Conservation (phyloP, 176 grass and related monocot species). For the Musa troglodytarum region DNA sequence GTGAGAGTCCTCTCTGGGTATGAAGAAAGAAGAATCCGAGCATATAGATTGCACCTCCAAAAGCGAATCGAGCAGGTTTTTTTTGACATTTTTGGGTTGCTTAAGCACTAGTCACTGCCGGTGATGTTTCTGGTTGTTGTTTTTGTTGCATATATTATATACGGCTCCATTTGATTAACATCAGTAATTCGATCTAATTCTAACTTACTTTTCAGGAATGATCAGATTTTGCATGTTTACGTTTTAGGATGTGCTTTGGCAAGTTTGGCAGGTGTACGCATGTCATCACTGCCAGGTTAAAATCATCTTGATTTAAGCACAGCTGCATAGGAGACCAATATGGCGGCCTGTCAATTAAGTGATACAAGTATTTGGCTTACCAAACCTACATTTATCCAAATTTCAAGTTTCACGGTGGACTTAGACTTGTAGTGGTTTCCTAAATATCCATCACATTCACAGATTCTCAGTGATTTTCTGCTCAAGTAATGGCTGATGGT, state of each 20-base stretch:
- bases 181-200: not conserved
- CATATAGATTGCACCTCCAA: constrained; percentile 71
- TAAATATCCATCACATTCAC: not conserved
- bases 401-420: not conserved
- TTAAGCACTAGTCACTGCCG: no score
- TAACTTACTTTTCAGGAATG: not conserved
- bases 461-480: not conserved
- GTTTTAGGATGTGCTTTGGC: not conserved
- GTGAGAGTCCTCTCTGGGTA: constrained; percentile 69
- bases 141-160: not conserved
- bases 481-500: not conserved
- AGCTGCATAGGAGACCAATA: not conserved
- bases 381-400: not conserved
- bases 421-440: not conserved
- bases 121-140: not conserved
- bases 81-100: not conserved
- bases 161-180: not conserved
- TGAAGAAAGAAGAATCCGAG: constrained; percentile 82
- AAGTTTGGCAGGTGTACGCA: not conserved
- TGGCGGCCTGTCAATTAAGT: not conserved
- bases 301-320: not conserved
- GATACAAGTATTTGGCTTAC: not conserved
- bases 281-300: not conserved
- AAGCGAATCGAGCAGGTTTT: constrained; percentile 48
- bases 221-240: not conserved